These are phyloP conservation scores for Termitomyces titanicus DNA, from an alignment of 768 basidiomycete species.

Conservation along the genomic window DNA sequence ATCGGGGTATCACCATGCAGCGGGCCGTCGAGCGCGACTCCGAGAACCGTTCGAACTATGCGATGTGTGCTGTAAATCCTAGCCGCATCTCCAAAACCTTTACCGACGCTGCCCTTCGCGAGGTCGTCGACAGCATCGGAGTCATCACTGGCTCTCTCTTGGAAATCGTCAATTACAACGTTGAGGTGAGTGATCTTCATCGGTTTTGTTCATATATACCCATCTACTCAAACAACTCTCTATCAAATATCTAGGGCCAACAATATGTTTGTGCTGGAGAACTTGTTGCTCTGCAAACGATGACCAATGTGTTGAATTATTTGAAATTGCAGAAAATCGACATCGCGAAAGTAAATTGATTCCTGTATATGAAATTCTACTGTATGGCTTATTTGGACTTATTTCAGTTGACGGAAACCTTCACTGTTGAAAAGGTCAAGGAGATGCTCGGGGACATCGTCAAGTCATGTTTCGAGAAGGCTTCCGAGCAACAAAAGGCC, in stretches of 20 bases:
- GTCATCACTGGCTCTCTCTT: constrained; percentile 73
- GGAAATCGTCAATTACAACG: constrained; percentile 98
- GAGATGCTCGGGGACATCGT: constrained; percentile 95
- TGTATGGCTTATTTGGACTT: neutral
- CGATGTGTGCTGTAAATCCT: constrained; percentile 99
- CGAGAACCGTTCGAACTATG: constrained; percentile 91
- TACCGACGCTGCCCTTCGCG: constrained; percentile 92
- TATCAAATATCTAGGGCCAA: constrained; percentile 80
- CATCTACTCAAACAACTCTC: neutral
- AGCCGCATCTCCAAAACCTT: constrained; percentile 92
- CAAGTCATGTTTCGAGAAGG: constrained; percentile 71
- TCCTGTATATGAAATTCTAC: neutral
- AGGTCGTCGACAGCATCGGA: constrained; percentile 92
- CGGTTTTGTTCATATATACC: constrained; percentile 1
- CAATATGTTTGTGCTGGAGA: constrained; percentile 99
- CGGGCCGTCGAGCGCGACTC: constrained; percentile 96
- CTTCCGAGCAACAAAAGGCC: constrained; percentile 71
- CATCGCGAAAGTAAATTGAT: constrained; percentile 61
- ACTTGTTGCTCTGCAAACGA: constrained; percentile 84
- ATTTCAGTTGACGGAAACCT: constrained; percentile 77
- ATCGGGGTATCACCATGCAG: constrained; percentile 99
- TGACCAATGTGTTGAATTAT: constrained; percentile 96
- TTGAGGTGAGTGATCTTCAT: constrained; percentile 53
- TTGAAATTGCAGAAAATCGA: constrained; percentile 96
- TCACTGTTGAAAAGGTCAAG: constrained; percentile 89